Conservation (phyloP, 768 basidiomycete species). For the Mycena epipterygia region DNA sequence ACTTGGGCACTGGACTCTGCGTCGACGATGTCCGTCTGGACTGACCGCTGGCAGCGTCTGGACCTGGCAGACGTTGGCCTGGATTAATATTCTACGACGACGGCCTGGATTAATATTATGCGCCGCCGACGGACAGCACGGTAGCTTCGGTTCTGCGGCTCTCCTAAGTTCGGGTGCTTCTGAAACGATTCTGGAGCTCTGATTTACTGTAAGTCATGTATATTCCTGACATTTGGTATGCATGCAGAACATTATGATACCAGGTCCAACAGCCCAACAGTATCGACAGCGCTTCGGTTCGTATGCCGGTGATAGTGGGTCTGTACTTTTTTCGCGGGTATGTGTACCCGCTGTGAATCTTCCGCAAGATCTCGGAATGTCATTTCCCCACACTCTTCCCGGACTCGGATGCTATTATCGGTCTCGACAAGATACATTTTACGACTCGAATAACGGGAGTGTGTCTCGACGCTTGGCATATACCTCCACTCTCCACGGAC, state of each 20-base stretch:
- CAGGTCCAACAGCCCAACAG: conserved; percentile 82
- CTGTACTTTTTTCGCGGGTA: conserved; percentile 50
- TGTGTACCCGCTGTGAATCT: conserved; percentile 87
- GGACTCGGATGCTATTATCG: conserved; percentile 80
- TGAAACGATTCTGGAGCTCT: background rate
- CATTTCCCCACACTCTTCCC: conserved; percentile 86
- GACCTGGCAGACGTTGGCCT: no score
- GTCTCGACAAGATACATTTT: conserved; percentile 92
- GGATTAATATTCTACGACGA: no score
- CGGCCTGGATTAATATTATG: no score
- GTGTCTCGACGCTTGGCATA: no score
- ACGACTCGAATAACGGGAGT: conserved; percentile 90
- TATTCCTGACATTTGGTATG: conserved; percentile 22
- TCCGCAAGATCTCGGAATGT: conserved; percentile 92
- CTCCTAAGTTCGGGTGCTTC: no score
- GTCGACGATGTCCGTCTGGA: no score
- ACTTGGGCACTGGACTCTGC: no score
- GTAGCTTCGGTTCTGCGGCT: no score
- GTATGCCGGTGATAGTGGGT: conserved; percentile 56
- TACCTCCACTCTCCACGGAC: no score
- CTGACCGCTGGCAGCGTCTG: no score
- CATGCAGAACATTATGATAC: conserved; percentile 72
- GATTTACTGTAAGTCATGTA: no score
- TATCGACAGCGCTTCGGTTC: conserved; percentile 75
- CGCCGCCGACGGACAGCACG: no score